Evolutionary conservation across 2,329 filamentous ascomycete species (phyloP).

Genomic region (Colletotrichum lindemuthianum): DNA sequence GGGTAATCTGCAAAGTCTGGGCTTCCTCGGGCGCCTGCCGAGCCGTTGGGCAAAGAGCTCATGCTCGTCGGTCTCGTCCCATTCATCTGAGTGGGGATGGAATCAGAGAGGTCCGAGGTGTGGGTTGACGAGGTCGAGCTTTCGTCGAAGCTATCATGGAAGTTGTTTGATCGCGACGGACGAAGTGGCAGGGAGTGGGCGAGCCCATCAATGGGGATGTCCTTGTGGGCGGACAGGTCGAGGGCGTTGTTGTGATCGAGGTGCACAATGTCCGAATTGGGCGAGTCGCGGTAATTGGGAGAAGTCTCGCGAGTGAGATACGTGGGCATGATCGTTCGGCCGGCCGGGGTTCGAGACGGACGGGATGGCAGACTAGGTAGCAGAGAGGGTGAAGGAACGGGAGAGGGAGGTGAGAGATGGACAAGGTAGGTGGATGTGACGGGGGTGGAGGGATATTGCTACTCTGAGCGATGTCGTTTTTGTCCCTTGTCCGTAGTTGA

Average conservation of each 20-base stretch:
- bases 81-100: constrained; percentile 52
- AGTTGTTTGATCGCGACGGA: constrained; percentile 55
- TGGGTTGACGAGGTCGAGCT: constrained; percentile 63
- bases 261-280: constrained; percentile 55
- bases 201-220: constrained; percentile 49
- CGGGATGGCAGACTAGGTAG: constrained; percentile 7
- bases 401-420: neutral
- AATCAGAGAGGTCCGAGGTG: constrained; percentile 62
- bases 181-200: constrained; percentile 42
- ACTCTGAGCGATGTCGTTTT: constrained; percentile 26
- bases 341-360: constrained; percentile 28
- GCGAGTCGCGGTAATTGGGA: constrained; percentile 48
- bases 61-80: constrained; percentile 61
- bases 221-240: constrained; percentile 43
- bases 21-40: constrained; percentile 43
- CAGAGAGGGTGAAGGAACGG: too few relatives aligned
- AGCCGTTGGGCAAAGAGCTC: constrained; percentile 67
- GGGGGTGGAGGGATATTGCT: constrained; percentile 11
- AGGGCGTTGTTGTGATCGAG: constrained; percentile 54
- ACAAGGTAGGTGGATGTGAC: constrained; percentile 17
- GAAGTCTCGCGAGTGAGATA: constrained; percentile 60
- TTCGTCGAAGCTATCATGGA: constrained; percentile 65
- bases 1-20: constrained; percentile 42
- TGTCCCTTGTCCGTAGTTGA: constrained; percentile 2
- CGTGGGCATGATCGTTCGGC: constrained; percentile 58